Evolutionary conservation across 768 basidiomycete species (phyloP).

Genomic region (Mycena belliarum): DNA sequence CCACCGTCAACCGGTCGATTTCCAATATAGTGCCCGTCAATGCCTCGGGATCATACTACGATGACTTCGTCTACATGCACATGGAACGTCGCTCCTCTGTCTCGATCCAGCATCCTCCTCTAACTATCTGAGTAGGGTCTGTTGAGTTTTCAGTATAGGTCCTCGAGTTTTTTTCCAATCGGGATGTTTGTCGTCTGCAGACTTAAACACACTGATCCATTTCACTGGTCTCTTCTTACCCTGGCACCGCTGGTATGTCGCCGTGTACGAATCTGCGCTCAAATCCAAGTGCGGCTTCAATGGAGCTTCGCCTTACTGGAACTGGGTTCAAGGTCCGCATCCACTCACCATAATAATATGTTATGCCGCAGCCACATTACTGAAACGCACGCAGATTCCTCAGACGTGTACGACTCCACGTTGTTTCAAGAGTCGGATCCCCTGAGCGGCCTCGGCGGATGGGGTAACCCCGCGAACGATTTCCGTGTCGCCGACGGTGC

Average conservation of each 20-base stretch:
- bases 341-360: no score
- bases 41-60: slow-evolving; percentile 22
- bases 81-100: background rate
- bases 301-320: slow-evolving; percentile 17
- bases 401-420: slow-evolving; percentile 20
- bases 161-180: background rate
- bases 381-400: background rate
- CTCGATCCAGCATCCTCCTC: no score
- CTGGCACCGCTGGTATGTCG: slow-evolving; percentile 19
- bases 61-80: slow-evolving; percentile 18
- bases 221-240: slow-evolving; percentile 20
- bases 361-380: background rate
- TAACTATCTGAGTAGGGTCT: background rate
- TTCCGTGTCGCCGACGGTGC: slow-evolving; percentile 29
- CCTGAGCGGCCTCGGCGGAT: slow-evolving; percentile 23
- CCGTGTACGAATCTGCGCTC: slow-evolving; percentile 8
- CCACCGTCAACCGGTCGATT: slow-evolving; percentile 11
- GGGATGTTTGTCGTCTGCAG: background rate
- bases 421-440: slow-evolving; percentile 23
- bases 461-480: slow-evolving; percentile 25
- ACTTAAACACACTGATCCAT: slow-evolving; percentile 9
- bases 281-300: slow-evolving; percentile 12
- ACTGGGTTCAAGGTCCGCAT: slow-evolving; percentile 15
- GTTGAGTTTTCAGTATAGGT: background rate
- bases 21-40: slow-evolving; percentile 21